Base-by-base conservation (phyloP, 192 early-diverging fungal genomes). In the Thamnidium elegans region DNA sequence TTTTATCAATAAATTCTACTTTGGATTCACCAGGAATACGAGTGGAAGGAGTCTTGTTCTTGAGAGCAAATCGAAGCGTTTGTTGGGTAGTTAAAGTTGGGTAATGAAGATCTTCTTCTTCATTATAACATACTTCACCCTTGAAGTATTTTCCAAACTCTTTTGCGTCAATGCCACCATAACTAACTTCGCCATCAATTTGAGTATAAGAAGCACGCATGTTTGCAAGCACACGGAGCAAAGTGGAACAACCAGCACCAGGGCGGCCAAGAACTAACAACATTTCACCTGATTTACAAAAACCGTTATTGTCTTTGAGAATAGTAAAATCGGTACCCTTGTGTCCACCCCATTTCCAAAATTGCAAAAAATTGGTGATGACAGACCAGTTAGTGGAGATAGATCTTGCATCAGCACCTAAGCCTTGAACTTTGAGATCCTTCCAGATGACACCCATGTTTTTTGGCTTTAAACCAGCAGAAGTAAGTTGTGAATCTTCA, bases 101-200 rank as follows among this genome's bases (percentile, higher is more conserved):
- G 68, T 83, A 90, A 66, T 94, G 90, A 34, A 82, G 78, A 60
- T 91, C 90, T 68, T 89, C 88, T 79, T 94, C 92, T 68, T 87
- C 81, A 69, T 87, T 89, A 70, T 92, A 94, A n/a, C 82, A 81
- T 7, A 94, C 84, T 64, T 91, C 86, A 54, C 87, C 89, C 58
- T 86, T 84, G 67, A 87, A 90, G 50, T 83, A 69, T 31, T 78
- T 77, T 3, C 61, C 67, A 61, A 94, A 82, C 45, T 84, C 81
- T n/a, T 78, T 67, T 9, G 82, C 69, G 7, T 78, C 74, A 55
- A 94, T 78, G 3, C 88, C 90, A 13, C 87, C 88, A 60, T 90
- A 89, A 19, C 77, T 75, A 23, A 90, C 74, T 19, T 78, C 72
- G 15, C 88, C 88, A 3, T 60, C 69, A 46, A 90, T 75, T 7